Conservation (phyloP, 352 stramenopile species). For the Halophytophthora polymorphica region DNA sequence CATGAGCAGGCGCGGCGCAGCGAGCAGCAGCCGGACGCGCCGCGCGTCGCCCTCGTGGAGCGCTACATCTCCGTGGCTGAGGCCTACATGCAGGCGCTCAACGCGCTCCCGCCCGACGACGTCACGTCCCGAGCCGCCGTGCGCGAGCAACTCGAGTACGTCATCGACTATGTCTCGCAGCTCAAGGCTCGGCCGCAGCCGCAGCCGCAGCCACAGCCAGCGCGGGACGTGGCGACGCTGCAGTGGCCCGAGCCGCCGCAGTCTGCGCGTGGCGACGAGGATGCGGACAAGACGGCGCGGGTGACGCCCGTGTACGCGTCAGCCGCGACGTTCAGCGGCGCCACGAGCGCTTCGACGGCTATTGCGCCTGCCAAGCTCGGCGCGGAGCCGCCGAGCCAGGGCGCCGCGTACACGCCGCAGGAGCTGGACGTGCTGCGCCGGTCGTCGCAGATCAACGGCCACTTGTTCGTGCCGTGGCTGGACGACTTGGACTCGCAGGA, state of each 20-base stretch:
- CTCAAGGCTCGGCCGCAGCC: constrained; percentile 22
- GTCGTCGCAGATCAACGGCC: constrained; percentile 81
- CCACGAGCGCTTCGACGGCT: background rate
- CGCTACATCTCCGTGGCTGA: constrained; percentile 35
- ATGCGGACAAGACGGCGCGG: constrained; percentile 13
- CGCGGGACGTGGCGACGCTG: constrained; percentile 2
- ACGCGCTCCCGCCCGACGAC: constrained; percentile 23
- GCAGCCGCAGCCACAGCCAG: background rate
- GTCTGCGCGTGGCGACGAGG: background rate
- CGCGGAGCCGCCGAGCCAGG: constrained; percentile 5
- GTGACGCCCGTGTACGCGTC: constrained; percentile 19
- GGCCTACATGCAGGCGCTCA: constrained; percentile 51
- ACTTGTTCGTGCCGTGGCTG: constrained; percentile 82
- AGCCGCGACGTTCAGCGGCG: background rate
- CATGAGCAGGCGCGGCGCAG: background rate
- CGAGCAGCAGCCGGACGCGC: background rate
- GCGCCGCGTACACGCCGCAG: constrained; percentile 43
- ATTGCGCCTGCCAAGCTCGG: background rate
- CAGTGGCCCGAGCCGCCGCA: constrained; percentile 25
- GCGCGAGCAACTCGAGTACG: constrained; percentile 50
- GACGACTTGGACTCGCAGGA: constrained; percentile 61
- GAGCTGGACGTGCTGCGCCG: constrained; percentile 78
- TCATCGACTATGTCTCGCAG: constrained; percentile 41
- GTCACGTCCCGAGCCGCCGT: constrained; percentile 24
- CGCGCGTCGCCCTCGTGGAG: constrained; percentile 14